phyloP scores from a whole-genome alignment of 768 basidiomycete species.

The Serendipita indica region DNA sequence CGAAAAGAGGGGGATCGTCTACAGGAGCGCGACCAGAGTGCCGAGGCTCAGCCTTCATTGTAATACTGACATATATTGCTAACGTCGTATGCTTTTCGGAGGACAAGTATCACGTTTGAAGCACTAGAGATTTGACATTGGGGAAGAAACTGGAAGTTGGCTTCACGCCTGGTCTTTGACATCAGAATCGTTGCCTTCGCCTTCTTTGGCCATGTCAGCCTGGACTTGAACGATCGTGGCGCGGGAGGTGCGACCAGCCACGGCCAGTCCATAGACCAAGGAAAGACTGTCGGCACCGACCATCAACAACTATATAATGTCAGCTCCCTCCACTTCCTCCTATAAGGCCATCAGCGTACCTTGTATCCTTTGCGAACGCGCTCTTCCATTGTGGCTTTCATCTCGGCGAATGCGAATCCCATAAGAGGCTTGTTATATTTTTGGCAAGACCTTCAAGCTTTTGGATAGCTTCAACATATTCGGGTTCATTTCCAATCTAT shows the following conservation, averaged over 20 bases:
- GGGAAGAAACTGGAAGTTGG: no score
- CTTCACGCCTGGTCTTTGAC: no score
- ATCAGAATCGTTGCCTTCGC: no score
- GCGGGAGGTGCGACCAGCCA: background rate
- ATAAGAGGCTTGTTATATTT: background rate
- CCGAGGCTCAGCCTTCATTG: background rate
- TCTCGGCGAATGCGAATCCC: background rate
- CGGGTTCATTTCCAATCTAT: no score
- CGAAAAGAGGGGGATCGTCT: constrained; percentile 12
- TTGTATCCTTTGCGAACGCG: background rate
- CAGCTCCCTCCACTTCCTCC: background rate
- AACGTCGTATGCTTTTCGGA: no score
- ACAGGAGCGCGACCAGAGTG: background rate
- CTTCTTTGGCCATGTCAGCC: background rate
- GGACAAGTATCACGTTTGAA: no score
- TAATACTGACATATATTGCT: no score
- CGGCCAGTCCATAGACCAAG: background rate
- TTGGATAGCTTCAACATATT: background rate
- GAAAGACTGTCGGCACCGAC: background rate
- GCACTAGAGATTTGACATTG: no score
- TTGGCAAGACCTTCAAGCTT: background rate
- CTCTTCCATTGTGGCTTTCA: background rate
- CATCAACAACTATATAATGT: background rate
- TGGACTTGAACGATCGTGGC: background rate
- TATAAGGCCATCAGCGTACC: background rate